Percentiles rank a stretch among this genome's conserved stretches.
phyloP scores from a whole-genome alignment of 2,329 filamentous ascomycete species.

The Dichotomopilus funicola region DNA sequence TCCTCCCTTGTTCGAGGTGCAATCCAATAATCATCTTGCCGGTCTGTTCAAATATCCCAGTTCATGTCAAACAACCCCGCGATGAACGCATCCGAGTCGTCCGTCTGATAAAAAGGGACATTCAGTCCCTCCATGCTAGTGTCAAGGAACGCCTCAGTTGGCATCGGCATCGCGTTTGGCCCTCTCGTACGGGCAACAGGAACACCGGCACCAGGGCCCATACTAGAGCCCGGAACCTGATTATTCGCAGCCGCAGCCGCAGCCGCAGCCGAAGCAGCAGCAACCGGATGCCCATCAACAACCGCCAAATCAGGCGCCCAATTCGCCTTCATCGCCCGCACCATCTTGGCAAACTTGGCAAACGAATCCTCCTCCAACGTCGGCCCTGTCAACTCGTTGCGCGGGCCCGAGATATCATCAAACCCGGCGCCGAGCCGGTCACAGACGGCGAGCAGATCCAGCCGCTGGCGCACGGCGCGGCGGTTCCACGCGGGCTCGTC shows the following conservation, averaged over 20 bases:
- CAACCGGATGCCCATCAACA: neutral
- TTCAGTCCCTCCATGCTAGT: slow-evolving; percentile 7
- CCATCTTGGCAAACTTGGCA: slow-evolving; percentile 15
- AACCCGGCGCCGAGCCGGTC: slow-evolving; percentile 28
- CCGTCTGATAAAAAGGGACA: slow-evolving; percentile 14
- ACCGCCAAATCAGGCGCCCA: slow-evolving; percentile 17
- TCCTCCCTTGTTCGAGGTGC: neutral
- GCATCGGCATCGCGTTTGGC: neutral
- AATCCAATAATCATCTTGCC: neutral
- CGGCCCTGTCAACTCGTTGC: slow-evolving; percentile 11
- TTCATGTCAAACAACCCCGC: slow-evolving; percentile 21
- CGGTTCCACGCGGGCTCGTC: slow-evolving; percentile 37
- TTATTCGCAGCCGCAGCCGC: too few species aligned
- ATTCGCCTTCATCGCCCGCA: slow-evolving; percentile 13
- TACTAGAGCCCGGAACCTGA: too few species aligned
- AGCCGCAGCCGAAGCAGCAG: too few species aligned
- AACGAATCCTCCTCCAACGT: slow-evolving; percentile 21
- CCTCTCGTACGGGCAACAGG: too few species aligned
- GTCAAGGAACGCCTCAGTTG: slow-evolving; percentile 6
- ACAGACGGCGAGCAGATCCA: slow-evolving; percentile 32
- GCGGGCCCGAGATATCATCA: slow-evolving; percentile 14
- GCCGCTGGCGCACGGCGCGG: slow-evolving; percentile 24
- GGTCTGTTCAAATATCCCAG: slow-evolving; percentile 13
- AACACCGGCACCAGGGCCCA: too few species aligned
- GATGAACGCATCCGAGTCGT: slow-evolving; percentile 19